A percentile compares a stretch with the other conserved stretches of the same genome.
These are phyloP conservation scores for Leishmania gerbilli DNA, from an alignment of 208 protist species.

Conservation along the genomic window DNA sequence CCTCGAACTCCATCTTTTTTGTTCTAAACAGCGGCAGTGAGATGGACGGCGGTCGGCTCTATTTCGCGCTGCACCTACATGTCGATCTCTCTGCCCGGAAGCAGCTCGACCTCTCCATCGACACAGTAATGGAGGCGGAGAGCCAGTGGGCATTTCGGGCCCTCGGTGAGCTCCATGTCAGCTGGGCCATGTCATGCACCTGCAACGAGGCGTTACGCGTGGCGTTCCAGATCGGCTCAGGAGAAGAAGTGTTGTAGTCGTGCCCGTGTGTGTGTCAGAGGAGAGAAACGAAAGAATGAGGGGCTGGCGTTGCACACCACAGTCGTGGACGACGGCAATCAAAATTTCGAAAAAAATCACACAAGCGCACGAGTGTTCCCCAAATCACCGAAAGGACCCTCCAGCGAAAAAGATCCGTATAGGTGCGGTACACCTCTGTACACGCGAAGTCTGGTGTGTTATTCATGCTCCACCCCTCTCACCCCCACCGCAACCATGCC, in stretches of 20 bases:
- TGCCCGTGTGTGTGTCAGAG: background rate
- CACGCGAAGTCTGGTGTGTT: background rate
- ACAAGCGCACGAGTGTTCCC: background rate
- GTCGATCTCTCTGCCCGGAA: slow-evolving; percentile 9
- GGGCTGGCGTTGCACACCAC: background rate
- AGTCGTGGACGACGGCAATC: background rate
- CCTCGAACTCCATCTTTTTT: slow-evolving; percentile 52
- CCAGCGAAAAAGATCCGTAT: background rate
- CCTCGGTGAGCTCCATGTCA: slow-evolving; percentile 51
- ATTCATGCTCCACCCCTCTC: background rate
- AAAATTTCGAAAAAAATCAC: background rate
- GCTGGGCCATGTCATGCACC: slow-evolving; percentile 62
- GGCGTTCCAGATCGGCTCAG: slow-evolving; percentile 27
- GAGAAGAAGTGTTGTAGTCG: background rate
- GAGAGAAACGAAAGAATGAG: background rate
- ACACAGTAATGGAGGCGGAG: slow-evolving; percentile 30
- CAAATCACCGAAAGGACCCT: background rate
- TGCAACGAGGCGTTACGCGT: slow-evolving; percentile 62
- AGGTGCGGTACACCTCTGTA: background rate
- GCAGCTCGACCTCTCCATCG: slow-evolving; percentile 1
- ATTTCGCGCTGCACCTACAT: slow-evolving; percentile 71
- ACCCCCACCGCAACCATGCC: background rate
- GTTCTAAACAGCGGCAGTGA: slow-evolving; percentile 53
- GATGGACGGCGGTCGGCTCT: slow-evolving; percentile 68
- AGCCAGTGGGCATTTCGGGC: slow-evolving; percentile 43